A percentile compares a stretch with the other conserved stretches of the same genome.
Conservation (phyloP, 2,329 filamentous ascomycete genomes). For the Aulographum hederae region DNA sequence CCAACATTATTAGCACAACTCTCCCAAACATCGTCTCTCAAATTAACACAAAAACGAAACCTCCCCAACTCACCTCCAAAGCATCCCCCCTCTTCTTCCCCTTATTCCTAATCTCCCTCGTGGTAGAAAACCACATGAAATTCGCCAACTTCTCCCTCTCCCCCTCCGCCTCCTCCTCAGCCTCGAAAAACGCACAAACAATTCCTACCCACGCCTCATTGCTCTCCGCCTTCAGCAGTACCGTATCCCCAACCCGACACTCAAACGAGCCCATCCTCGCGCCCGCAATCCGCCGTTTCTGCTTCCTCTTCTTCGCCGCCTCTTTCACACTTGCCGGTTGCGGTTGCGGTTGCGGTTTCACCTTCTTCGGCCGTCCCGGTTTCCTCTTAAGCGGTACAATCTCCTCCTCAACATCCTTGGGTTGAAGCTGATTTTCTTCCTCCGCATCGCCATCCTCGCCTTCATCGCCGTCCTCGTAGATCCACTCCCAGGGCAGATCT, state of each 20-base stretch:
- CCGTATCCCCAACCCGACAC: constrained; percentile 64
- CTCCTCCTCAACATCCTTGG: constrained; percentile 4
- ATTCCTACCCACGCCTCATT: constrained; percentile 88
- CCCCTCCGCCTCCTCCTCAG: constrained; percentile 51
- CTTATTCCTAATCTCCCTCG: constrained; percentile 73
- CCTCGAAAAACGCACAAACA: constrained; percentile 65
- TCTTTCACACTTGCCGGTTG: constrained; percentile 16
- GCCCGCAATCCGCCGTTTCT: constrained; percentile 45
- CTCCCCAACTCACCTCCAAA: constrained; percentile 34
- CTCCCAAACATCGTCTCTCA: background rate
- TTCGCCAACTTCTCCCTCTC: constrained; percentile 65
- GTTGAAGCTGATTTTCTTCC: constrained; percentile 5
- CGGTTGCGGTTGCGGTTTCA: constrained; percentile 8
- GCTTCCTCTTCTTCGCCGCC: constrained; percentile 6
- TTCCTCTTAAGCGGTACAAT: too few relatives aligned
- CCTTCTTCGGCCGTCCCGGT: constrained; percentile 7
- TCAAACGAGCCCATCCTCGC: constrained; percentile 68
- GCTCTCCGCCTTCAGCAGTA: constrained; percentile 76
- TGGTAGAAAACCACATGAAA: constrained; percentile 92
- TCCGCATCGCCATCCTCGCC: constrained; percentile 1
- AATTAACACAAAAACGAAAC: background rate
- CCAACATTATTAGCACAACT: constrained; percentile 7
- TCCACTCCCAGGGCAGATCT: constrained; percentile 32
- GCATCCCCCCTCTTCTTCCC: constrained; percentile 69
- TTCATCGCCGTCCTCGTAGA: constrained; percentile 30